Evolutionary conservation across 2,329 filamentous ascomycete species (phyloP), one percentile per base, ranked within the genome.

Genomic region (Ophiocordyceps camponoti-leonardi): DNA sequence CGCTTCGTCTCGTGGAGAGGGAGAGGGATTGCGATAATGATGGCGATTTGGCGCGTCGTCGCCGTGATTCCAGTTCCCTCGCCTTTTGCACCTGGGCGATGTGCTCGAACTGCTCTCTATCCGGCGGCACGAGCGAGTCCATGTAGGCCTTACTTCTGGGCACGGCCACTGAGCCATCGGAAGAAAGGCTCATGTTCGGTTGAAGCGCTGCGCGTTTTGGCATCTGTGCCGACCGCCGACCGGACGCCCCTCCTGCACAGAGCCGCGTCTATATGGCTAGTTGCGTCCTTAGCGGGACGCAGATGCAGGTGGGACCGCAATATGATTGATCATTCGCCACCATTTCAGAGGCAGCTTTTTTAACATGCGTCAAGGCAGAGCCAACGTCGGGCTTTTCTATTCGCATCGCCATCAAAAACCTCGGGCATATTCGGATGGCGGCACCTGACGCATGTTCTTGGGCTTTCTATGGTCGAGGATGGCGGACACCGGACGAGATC

Each of bases 81-180:
- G 64, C 51, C 43, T 69, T 59, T 52, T 79, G 75, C 8, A 72
- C 58, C 19, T 59, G 58, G 31, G 65, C 61, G 43, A 79, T 73
- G 48, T 64, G 64, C 49, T 66, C 58, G 31, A 76, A 69, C 47
- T 69, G 63, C 28, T 67, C 59, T 26, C 50, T 51, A 1, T 69
- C 68, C 2, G 72, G 71, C 41, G 66, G 62, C 19, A 67, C 59
- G 12, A 75, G 58, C 11, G 69, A 68, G 47, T 72, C 69, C 58
- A 75, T 62, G 53, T 75, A 75, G 48, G 64, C 58, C 50, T 66
- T 63, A 43, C 56, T 54, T 46, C 58, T 61, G 44, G 50, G 45
- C 46, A 46, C 42, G 33, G 40, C 37, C 40, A 22, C 40, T 44
- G 44, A 2, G 43, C 20, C 43, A 3, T 23, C 37, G 37, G 14